A percentile compares a stretch with the other conserved stretches of the same genome.
Evolutionary conservation across 2,329 filamentous ascomycete species (phyloP).

Genomic region (Claviceps pazoutovae): DNA sequence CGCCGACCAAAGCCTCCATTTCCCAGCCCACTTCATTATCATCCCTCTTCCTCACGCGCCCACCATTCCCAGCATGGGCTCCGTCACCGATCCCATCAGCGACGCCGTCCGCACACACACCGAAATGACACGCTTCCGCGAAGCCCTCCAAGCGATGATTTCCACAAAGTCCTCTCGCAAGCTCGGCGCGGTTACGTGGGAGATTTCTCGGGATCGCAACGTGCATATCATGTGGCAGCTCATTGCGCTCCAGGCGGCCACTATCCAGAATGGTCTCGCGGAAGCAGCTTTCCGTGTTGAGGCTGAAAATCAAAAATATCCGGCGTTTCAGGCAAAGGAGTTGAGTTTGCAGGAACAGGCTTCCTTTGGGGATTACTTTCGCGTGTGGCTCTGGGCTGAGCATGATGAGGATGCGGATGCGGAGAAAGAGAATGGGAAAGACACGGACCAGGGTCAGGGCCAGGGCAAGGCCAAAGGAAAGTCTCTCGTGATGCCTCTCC

Average conservation of each 20-base stretch:
- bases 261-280: constrained; percentile 59
- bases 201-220: constrained; percentile 69
- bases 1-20: constrained; percentile 46
- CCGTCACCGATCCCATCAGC: constrained; percentile 33
- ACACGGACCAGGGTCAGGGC: not conserved
- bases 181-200: constrained; percentile 80
- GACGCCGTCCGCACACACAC: constrained; percentile 47
- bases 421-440: too few relatives aligned
- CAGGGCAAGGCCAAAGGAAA: constrained; percentile 42
- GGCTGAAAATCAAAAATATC: constrained; percentile 57
- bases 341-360: constrained; percentile 37
- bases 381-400: constrained; percentile 65
- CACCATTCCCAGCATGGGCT: constrained; percentile 54
- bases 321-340: constrained; percentile 33
- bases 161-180: constrained; percentile 35
- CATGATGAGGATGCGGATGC: too few relatives aligned
- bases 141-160: constrained; percentile 68
- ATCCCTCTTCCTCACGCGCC: constrained; percentile 75
- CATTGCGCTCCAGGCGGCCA: constrained; percentile 55
- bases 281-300: constrained; percentile 83
- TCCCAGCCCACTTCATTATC: constrained; percentile 80
- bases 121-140: constrained; percentile 76
- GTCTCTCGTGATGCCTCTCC: constrained; percentile 60
- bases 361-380: constrained; percentile 53
- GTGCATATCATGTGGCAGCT: constrained; percentile 94